Evolutionary conservation across 768 basidiomycete species (phyloP), one percentile per base, ranked within the genome.

Genomic region (Phlebiopsis gigantea): DNA sequence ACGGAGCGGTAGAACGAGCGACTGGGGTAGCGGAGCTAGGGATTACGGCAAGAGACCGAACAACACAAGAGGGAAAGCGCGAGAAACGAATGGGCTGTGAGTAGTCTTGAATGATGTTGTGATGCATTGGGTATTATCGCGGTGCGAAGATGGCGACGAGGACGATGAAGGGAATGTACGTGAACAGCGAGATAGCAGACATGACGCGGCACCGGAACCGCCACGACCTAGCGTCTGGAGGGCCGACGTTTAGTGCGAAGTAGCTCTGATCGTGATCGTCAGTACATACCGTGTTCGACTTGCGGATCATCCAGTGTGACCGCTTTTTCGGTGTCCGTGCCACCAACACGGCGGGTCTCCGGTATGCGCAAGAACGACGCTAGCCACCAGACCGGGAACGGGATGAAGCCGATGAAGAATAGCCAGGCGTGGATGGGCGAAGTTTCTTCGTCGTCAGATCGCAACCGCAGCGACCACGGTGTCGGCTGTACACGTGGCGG

Each of bases 271-370:
- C 34, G 34, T 10, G 17, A 39, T 39, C 12, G 2, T 2, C 3
- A 42, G 14, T 10, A 72, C 85, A 64, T 62, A 90, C 89, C 84
- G 65, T 80, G 78, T 65, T 90, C 89, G 54, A 90, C 79, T 66
- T 90, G 88, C 25, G 88, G 88, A 69, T 90, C 87, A 64, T 90
- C 88, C 47, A 90, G 72, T 26, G 85, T 74, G 15, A 90, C 87
- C 41, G 73, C 84, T 68, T 88, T 89, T 71, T 89, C 87, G 46
- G 71, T 68, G 55, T 71, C 75, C 28, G 74, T 74, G 39, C 74
- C 83, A 21, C 81, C 86, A 19, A 87, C 76, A 39, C 75, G 73
- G 65, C 89, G 75, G 24, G 88, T 91, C 63, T 67, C 72, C 12
- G 85, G 88, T 10, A 87, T 78, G 24, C 73, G 73, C 78, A 77